These are phyloP conservation scores for Alternaria consortialis DNA, from an alignment of 2,329 filamentous ascomycete genomes.

Conservation along the genomic window DNA sequence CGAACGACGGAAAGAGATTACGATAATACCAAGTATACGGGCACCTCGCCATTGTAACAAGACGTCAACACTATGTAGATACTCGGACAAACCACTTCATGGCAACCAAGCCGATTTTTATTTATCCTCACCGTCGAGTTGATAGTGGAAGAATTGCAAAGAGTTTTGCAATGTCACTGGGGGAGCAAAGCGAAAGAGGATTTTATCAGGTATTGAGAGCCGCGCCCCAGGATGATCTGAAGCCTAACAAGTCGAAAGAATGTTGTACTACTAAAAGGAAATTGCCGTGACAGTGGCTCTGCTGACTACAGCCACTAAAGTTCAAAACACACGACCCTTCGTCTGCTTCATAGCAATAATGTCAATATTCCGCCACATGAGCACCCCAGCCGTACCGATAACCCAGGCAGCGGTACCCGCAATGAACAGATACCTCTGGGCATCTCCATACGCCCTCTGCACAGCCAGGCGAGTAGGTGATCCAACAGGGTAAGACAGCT, in stretches of 20 bases:
- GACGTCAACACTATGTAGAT: background rate
- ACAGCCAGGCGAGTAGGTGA: constrained; percentile 56
- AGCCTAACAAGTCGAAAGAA: background rate
- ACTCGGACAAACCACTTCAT: background rate
- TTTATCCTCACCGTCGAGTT: background rate
- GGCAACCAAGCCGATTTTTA: background rate
- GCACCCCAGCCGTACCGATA: constrained; percentile 46
- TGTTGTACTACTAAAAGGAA: background rate
- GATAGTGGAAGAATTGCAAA: background rate
- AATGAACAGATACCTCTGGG: constrained; percentile 44
- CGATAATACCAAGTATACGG: background rate
- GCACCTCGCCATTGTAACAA: background rate
- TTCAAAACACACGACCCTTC: constrained; percentile 61
- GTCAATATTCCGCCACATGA: constrained; percentile 60
- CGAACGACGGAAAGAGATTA: background rate
- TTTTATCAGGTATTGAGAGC: background rate
- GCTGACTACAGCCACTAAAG: background rate
- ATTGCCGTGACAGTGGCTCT: background rate
- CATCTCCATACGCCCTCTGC: constrained; percentile 41
- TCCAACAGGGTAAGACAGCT: constrained; percentile 62
- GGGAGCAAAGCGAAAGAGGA: background rate
- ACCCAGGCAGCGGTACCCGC: constrained; percentile 36
- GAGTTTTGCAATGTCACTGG: background rate
- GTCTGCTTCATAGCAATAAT: constrained; percentile 55
- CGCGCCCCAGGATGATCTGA: background rate